Conservation (phyloP, 805 yeast genomes). For the Wickerhamiella sorbophila region DNA sequence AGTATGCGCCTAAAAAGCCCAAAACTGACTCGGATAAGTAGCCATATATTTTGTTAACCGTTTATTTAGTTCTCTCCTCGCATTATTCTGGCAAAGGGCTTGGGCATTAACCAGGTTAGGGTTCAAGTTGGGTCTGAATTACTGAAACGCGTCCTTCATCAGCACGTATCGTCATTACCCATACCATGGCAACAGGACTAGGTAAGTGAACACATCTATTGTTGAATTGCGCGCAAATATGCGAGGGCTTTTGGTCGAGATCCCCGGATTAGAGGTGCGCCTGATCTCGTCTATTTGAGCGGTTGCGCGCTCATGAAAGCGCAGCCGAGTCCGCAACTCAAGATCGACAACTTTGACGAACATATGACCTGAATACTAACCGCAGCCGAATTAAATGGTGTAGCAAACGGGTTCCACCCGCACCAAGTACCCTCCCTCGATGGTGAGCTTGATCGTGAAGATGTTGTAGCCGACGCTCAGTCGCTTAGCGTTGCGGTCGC, state of each 20-base stretch:
- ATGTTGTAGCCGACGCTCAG: slow-evolving; percentile 6
- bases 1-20: not conserved
- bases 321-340: not conserved
- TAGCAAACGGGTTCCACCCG: not conserved
- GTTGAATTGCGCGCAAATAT: not conserved
- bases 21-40: not conserved
- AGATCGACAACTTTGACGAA: not conserved
- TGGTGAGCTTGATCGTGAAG: slow-evolving; percentile 4
- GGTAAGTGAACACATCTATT: not conserved
- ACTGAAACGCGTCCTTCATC: not conserved
- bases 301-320: not conserved
- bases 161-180: not conserved
- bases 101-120: too few relatives aligned
- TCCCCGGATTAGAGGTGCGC: too few relatives aligned
- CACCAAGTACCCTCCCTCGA: slow-evolving; percentile 1
- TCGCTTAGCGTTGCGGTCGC: slow-evolving; percentile 9
- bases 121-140: not conserved
- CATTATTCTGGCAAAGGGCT: not conserved
- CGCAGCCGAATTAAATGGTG: not conserved
- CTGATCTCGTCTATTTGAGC: too few relatives aligned
- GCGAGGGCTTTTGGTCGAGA: not conserved
- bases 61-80: too few relatives aligned
- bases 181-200: not conserved
- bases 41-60: not conserved
- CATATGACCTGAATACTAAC: not conserved